A percentile compares a stretch with the other conserved stretches of the same genome.
Conservation (phyloP, 129 eudicot genomes). For the Rutidosis leptorrhynchoides region DNA sequence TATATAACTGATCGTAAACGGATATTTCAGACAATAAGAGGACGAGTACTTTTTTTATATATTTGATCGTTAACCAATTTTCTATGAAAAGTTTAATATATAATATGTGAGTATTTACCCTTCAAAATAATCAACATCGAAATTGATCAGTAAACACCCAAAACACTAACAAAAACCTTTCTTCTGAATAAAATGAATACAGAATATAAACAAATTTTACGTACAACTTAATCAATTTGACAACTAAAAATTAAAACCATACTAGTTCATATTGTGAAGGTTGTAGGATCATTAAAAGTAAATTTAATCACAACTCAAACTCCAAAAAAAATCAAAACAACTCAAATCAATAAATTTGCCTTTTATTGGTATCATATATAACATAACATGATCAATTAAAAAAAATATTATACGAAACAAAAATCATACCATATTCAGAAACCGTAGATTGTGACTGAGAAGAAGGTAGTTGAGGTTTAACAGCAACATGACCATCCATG, state of each 20-base stretch:
- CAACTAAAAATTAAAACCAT: too few species aligned
- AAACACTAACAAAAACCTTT: not conserved
- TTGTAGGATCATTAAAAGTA: not conserved
- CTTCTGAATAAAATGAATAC: not conserved
- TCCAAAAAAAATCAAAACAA: not conserved
- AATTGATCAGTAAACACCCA: not conserved
- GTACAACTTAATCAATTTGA: too few species aligned
- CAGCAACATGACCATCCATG: conserved; percentile 36
- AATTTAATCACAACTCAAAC: not conserved
- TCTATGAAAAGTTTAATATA: not conserved
- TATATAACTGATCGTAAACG: too few species aligned
- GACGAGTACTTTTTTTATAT: too few species aligned
- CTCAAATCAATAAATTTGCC: not conserved
- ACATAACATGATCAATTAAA: not conserved
- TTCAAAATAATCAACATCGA: not conserved
- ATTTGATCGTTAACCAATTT: too few species aligned
- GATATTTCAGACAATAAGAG: too few species aligned
- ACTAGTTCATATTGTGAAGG: not conserved
- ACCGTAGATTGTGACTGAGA: conserved; percentile 27
- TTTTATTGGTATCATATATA: not conserved
- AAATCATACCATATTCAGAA: conserved; percentile 32
- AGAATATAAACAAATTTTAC: not conserved
- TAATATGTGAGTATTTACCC: not conserved
- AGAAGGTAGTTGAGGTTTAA: conserved; percentile 39
- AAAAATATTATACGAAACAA: not conserved